Evolutionary conservation across 768 basidiomycete genomes (phyloP).

Genomic region (Hygrophoropsis aurantiaca): DNA sequence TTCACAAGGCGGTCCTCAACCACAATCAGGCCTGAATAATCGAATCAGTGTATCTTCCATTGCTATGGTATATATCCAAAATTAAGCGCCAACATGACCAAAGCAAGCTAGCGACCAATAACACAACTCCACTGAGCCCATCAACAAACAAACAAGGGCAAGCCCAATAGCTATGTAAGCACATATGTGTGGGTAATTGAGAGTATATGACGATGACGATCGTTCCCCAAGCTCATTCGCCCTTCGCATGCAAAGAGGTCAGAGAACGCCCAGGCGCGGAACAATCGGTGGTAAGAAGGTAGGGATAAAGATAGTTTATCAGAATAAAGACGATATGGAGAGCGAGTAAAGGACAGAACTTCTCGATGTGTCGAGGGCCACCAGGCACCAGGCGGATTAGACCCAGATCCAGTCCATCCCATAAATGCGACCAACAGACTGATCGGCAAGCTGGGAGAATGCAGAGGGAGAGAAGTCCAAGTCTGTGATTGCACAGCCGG

Average conservation of each 20-base stretch:
- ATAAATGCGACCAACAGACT: conserved; percentile 48
- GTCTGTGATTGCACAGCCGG: conserved; percentile 46
- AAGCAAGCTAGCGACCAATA: conserved; percentile 29
- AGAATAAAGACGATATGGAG: conserved; percentile 20
- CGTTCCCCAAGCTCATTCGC: conserved; percentile 23
- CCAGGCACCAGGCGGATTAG: conserved; percentile 11
- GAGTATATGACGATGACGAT: background rate
- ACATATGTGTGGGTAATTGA: conserved; percentile 19
- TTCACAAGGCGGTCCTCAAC: no score
- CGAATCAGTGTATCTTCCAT: conserved; percentile 1
- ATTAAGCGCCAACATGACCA: conserved; percentile 33
- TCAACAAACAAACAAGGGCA: conserved; percentile 22
- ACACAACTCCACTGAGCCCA: conserved; percentile 15
- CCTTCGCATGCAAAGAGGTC: conserved; percentile 25
- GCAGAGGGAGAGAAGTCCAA: conserved; percentile 67
- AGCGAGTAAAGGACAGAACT: conserved; percentile 18
- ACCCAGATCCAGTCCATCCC: conserved; percentile 52
- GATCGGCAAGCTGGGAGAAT: conserved; percentile 48
- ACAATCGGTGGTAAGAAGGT: background rate
- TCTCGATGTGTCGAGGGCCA: no score
- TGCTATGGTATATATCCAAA: conserved; percentile 34
- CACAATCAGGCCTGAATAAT: no score
- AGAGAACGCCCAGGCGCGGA: conserved; percentile 19
- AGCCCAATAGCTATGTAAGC: conserved; percentile 15
- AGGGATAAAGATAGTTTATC: conserved; percentile 3